phyloP scores from a whole-genome alignment of 129 eudicot species.

The Sambucus nigra region DNA sequence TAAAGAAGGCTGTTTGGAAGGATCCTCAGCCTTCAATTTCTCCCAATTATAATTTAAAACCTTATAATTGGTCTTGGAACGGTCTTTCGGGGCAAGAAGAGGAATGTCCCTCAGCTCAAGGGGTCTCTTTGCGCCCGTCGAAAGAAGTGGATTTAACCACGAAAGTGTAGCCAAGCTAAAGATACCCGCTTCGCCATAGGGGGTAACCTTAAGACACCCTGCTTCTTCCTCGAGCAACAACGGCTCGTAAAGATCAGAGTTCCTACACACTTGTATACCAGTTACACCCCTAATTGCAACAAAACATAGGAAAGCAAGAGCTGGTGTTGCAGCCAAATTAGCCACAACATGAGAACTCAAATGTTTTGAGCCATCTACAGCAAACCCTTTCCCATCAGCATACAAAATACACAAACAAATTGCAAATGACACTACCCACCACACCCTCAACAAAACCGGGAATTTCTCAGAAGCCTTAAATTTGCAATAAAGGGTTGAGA shows the following conservation, averaged over 20 bases:
- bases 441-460: slow-evolving; percentile 53
- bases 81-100: slow-evolving; percentile 77
- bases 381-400: slow-evolving; percentile 44
- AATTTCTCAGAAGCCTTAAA: slow-evolving; percentile 50
- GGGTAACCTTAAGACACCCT: slow-evolving; percentile 78
- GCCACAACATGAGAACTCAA: slow-evolving; percentile 50
- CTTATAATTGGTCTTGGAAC: slow-evolving; percentile 70
- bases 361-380: slow-evolving; percentile 39
- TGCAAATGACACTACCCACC: slow-evolving; percentile 69
- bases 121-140: slow-evolving; percentile 73
- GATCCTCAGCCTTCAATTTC: slow-evolving; percentile 55
- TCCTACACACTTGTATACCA: slow-evolving; percentile 48
- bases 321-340: slow-evolving; percentile 47
- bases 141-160: slow-evolving; percentile 76
- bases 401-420: slow-evolving; percentile 51
- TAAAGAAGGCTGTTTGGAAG: slow-evolving; percentile 46
- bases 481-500: slow-evolving; percentile 49
- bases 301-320: slow-evolving; percentile 63
- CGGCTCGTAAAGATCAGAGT: slow-evolving; percentile 72
- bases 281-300: slow-evolving; percentile 62
- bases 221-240: slow-evolving; percentile 72
- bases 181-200: slow-evolving; percentile 67
- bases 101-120: slow-evolving; percentile 88
- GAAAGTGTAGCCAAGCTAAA: slow-evolving; percentile 78
- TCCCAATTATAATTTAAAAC: slow-evolving; percentile 71